Conservation (phyloP, 345 rosid species). For the Salix viminalis region DNA sequence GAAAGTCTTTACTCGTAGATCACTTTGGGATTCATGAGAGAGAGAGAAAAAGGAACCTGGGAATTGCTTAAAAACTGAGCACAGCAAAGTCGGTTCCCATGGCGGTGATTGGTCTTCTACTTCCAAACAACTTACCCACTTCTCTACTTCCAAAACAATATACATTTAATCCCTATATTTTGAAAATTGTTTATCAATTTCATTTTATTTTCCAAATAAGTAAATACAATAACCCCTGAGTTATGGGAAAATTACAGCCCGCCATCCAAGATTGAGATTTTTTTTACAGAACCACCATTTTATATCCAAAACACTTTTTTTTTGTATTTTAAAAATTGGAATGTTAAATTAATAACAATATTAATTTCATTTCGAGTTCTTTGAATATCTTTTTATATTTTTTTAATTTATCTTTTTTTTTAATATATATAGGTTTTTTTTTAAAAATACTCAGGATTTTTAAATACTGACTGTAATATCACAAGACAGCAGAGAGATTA, state of each 20-base stretch:
- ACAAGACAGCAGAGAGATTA: too few relatives aligned
- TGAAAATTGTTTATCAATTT: too few relatives aligned
- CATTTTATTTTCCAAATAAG: too few relatives aligned
- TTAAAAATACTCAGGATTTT: too few relatives aligned
- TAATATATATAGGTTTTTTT: too few relatives aligned
- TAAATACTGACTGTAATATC: too few relatives aligned
- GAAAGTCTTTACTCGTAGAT: not conserved
- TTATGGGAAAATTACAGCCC: not conserved
- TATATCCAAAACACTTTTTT: not conserved
- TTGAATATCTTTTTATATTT: too few relatives aligned
- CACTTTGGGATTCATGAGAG: not conserved
- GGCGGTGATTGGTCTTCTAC: conserved; percentile 14
- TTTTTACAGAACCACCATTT: not conserved
- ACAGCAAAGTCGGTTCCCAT: conserved; percentile 16
- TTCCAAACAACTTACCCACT: not conserved
- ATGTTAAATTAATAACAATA: too few relatives aligned
- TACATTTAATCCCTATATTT: too few relatives aligned
- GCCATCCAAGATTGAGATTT: not conserved
- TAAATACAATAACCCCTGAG: not conserved
- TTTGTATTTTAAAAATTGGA: too few relatives aligned
- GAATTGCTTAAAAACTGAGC: not conserved
- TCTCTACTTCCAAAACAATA: not conserved
- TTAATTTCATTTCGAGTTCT: too few relatives aligned
- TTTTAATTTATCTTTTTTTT: too few relatives aligned
- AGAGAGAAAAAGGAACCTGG: conserved; percentile 15